Base-by-base conservation (phyloP, 2,329 filamentous ascomycete species). In the Whalleya microplaca region DNA sequence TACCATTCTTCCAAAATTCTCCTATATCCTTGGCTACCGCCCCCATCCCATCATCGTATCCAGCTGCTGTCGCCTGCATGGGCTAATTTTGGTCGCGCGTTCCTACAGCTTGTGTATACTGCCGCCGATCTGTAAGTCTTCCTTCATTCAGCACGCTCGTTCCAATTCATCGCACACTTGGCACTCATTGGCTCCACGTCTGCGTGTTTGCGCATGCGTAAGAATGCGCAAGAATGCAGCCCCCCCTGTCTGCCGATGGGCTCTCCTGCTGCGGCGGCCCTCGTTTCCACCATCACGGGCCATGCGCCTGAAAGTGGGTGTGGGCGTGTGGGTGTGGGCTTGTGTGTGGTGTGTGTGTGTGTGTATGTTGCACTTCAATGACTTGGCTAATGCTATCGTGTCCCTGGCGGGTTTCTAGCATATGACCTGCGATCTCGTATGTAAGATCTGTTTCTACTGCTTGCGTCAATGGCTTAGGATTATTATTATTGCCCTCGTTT, bases 351-450 rank as follows among this genome's bases (percentile, higher is more conserved):
- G 47, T 43, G 54, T 49, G 56, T 54, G 54, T 55, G 51, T 44
- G 51, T 59, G 56, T 54, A 54, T 57, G 53, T 53, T 59, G 61
- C 56, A 54, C 58, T 56, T 67, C 63, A 66, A n/a, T 61, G 50
- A 68, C 56, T 68, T 76, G 73, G 76, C 78, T 82, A 79, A 79
- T 80, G 73, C 57, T 71, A 51, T 71, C 69, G 66, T 64, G 66
- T 66, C 69, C 73, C 70, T 62, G 64, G 74, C 62, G 64, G 74
- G 64, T 68, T 68, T 73, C 76, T 77, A 92, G 89, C 91, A 94
- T 84, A 94, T 94, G 90, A 94, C 90, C 73, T 94, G 91, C 82
- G 90, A 94, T 83, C 87, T 91, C 79, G 90, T 92, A 89, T 81
- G 87, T 85, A 68, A 69, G 65, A 70, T 68, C 66, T 66, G 53